Base-by-base conservation (phyloP, 2,329 filamentous ascomycete genomes). In the Annulohypoxylon truncatum region DNA sequence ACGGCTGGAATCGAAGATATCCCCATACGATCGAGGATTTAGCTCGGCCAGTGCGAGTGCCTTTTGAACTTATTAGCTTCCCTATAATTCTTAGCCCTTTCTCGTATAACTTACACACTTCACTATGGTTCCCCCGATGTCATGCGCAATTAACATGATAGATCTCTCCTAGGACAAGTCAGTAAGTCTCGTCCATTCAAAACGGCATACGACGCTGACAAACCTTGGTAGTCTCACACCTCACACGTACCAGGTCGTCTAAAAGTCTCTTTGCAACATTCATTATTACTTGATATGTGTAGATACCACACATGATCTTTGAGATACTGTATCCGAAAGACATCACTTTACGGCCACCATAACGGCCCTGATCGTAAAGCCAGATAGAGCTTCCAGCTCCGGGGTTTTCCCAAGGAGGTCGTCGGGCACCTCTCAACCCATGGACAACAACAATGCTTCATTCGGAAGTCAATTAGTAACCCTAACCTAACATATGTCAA, bases 131-230 rank as follows among this genome's bases (percentile, higher is more conserved):
- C 61, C 61, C 9, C 54, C 61, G 1, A 64, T 42, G n/a, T 64
- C 61, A 13, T 59, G 55, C 44, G 61, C 61, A n/a, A 64, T 20
- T 24, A 64, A 59, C 38, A 64, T 31, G 20, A 64, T 64, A 20
- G 54, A 5, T 8, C 55, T 42, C 24, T 64, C 47, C 48, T 59
- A 38, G 8, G 18, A 35, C n/a, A 12, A 40, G 22, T 64, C 26
- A 59, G 29, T 22, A 18, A 50, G 13, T 28, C n/a, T 29, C 20
- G 15, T 48, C 15, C 18, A 15, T 15, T 3, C 0, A 2, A 40
- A 44, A 10, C 3, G 15, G n/a, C 8, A 20, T 7, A 24, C 0
- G 10, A 15, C 40, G 10, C n/a, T 9, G 9, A 6, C 40, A n/a
- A 31, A 55, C 38, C 26, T 55, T 22, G 12, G 10, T 18, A 12